Evolutionary conservation across 441 rosid species (phyloP).

Genomic region (Gossypium laxum): DNA sequence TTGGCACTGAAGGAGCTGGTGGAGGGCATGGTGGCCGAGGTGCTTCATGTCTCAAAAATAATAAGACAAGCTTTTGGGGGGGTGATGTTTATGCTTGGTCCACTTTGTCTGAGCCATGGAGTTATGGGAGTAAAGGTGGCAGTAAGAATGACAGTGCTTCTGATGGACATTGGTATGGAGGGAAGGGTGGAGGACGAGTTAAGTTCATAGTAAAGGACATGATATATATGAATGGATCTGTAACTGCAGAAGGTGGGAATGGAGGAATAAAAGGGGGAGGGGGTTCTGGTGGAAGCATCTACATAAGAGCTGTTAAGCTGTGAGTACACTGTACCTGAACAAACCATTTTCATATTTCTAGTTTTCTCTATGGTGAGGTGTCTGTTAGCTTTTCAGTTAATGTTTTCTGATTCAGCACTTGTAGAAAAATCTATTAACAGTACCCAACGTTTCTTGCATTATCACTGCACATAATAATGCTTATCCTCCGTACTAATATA

Average conservation of each 20-base stretch:
- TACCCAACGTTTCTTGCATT: not conserved
- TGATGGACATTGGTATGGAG: slow-evolving; percentile 41
- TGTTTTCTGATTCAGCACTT: slow-evolving; percentile 2
- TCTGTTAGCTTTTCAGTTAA: not conserved
- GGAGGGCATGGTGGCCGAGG: slow-evolving; percentile 99
- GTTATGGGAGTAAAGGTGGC: slow-evolving; percentile 91
- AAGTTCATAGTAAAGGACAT: slow-evolving; percentile 48
- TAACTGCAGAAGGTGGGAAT: slow-evolving; percentile 74
- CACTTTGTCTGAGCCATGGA: slow-evolving; percentile 75
- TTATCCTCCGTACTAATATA: not conserved
- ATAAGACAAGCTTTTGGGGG: slow-evolving; percentile 65
- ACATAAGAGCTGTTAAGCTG: slow-evolving; percentile 58
- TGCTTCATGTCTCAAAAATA: slow-evolving; percentile 71
- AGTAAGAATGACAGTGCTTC: slow-evolving; percentile 60
- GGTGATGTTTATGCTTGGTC: slow-evolving; percentile 98
- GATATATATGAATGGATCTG: slow-evolving; percentile 69
- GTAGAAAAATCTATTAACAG: not conserved
- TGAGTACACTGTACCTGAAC: slow-evolving; percentile 34
- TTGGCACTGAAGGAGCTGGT: slow-evolving; percentile 74
- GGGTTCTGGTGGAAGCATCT: slow-evolving; percentile 97
- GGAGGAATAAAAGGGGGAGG: slow-evolving; percentile 75
- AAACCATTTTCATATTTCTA: slow-evolving; percentile 6
- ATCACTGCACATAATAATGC: not conserved
- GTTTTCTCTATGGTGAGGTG: slow-evolving; percentile 1
- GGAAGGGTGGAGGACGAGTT: slow-evolving; percentile 89